Evolutionary conservation across 2,329 filamentous ascomycete genomes (phyloP).

Genomic region (Penicillium sp.): DNA sequence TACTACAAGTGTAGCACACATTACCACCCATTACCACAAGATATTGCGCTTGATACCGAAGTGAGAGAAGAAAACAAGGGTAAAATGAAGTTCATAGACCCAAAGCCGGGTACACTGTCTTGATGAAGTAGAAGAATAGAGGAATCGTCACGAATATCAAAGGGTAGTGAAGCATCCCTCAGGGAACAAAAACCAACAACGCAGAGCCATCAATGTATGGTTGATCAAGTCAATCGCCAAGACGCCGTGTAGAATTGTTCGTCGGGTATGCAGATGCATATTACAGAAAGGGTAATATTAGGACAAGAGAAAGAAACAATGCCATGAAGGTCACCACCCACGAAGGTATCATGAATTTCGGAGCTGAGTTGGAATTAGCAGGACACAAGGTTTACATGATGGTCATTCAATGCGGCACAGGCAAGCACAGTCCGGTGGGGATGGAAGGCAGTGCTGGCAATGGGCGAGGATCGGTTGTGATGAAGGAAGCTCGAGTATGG

Average conservation of each 20-base stretch:
- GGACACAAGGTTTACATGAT: conserved; percentile 85
- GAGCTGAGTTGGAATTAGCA: conserved; percentile 45
- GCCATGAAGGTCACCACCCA: background rate
- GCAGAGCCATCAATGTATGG: conserved; percentile 1
- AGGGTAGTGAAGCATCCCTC: background rate
- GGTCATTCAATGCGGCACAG: conserved; percentile 79
- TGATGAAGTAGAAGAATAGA: background rate
- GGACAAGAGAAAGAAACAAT: background rate
- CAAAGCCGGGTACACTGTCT: background rate
- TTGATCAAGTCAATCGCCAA: conserved; percentile 7
- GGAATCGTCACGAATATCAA: background rate
- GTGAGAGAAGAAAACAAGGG: background rate
- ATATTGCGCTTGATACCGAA: background rate
- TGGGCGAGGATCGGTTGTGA: conserved; percentile 74
- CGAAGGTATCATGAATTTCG: background rate
- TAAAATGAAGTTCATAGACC: background rate
- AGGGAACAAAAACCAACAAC: background rate
- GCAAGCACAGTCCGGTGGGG: conserved; percentile 90
- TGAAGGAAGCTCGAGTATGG: conserved; percentile 87
- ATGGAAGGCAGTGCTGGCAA: conserved; percentile 89
- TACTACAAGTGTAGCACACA: background rate
- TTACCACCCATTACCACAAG: background rate
- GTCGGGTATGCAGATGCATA: conserved; percentile 11
- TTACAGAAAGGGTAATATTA: conserved; percentile 13
- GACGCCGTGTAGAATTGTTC: conserved; percentile 13